Base-by-base conservation (phyloP, 2,329 filamentous ascomycete species). In the Scedosporium dehoogii region DNA sequence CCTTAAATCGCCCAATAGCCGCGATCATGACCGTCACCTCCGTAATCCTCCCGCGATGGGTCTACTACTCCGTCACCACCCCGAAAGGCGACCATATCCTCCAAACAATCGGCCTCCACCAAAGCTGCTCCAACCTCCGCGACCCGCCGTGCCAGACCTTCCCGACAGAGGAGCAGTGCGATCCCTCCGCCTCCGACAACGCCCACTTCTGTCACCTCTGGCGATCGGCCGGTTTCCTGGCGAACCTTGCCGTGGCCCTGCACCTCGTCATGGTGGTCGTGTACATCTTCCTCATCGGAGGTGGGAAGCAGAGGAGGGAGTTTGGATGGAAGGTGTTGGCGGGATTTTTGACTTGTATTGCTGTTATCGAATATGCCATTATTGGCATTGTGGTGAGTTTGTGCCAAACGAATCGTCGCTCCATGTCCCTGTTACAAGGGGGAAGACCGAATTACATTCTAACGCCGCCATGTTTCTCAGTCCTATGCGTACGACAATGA, bases 141-240 rank as follows among this genome's bases (percentile, higher is more conserved):
- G 79, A 84, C 59, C 75, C 77, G n/a, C 74, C 76, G 57, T 77
- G 75, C 63, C 68, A 71, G 25, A 75, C 78, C 38, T 94, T 92
- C 73, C 91, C 91, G 3, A 79, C 81, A 66, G 76, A 82, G 61
- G 79, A 83, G 63, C 86, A 91, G 71, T 93, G 90, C 74, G 76
- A 78, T 62, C 82, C 80, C 68, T 53, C 25, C 18, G 59, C 60
- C 21, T 62, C 59, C 23, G 68, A 69, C 42, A 72, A 69, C 27
- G 83, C 87, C 68, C 85, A 86, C 70, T 97, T 97, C 76, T 97
- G 94, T 79, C 89, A 86, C 69, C 89, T 96, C 82, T 99, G 93
- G 93, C 84, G 90, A 64, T 91, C 86, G 27, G 86, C 91, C 42
- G 92, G 90, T 25, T 97, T 97, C 75, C 76, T 96, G 66, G 91